Evolutionary conservation across 164 flowering plant species (phyloP).

Genomic region (Aristolochia contorta): DNA sequence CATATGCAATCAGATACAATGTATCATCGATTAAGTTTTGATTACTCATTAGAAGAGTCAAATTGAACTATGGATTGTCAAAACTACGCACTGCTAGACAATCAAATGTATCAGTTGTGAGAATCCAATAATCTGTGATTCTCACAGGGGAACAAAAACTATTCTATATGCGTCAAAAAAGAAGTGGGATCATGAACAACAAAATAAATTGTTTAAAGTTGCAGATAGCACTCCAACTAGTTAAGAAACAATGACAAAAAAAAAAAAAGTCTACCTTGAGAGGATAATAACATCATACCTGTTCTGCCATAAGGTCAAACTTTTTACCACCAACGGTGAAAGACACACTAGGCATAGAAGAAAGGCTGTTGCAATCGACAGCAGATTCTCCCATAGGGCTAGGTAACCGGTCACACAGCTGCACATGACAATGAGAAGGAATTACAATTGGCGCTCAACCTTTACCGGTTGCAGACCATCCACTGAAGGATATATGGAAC

Average conservation of each 20-base stretch:
- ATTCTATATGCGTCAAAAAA: background rate
- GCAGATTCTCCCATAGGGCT: slow-evolving; percentile 85
- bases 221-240: too few species aligned
- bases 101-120: too few species aligned
- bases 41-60: too few species aligned
- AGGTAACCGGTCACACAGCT: slow-evolving; percentile 80
- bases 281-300: slow-evolving; percentile 27
- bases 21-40: too few species aligned
- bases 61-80: too few species aligned
- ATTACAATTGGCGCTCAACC: too few species aligned
- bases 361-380: slow-evolving; percentile 49
- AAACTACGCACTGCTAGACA: too few species aligned
- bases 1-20: too few species aligned
- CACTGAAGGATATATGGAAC: too few species aligned
- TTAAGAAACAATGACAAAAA: too few species aligned
- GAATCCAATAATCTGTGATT: background rate
- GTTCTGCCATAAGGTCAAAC: slow-evolving; percentile 53
- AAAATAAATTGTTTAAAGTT: background rate
- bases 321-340: slow-evolving; percentile 61
- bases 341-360: slow-evolving; percentile 60
- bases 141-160: background rate
- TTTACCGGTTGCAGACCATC: too few species aligned
- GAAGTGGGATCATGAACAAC: background rate
- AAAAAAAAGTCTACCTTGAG: background rate
- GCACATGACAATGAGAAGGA: slow-evolving; percentile 10